Conservation (phyloP, 805 yeast genomes). For the Candida arabinofermentans region DNA sequence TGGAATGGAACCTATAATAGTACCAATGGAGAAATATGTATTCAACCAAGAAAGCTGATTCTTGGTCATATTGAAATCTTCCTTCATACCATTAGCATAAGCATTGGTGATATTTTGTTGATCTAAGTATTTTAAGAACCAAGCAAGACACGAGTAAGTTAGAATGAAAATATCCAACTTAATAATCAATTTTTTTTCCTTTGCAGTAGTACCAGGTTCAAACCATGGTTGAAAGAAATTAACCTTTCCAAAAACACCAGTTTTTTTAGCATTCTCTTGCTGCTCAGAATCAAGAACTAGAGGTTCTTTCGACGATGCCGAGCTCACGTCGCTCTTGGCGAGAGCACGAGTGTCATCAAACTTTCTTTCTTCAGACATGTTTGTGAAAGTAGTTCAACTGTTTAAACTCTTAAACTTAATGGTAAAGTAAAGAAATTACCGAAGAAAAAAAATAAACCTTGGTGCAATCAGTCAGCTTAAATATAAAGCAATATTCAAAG, state of each 20-base stretch:
- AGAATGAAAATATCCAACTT: slow-evolving; percentile 54
- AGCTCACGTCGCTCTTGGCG: background rate
- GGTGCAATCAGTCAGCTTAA: too few relatives aligned
- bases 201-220: slow-evolving; percentile 2
- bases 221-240: slow-evolving; percentile 4
- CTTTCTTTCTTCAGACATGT: background rate
- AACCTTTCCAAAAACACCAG: background rate
- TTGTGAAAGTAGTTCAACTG: too few relatives aligned
- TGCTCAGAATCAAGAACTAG: background rate
- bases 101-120: slow-evolving; percentile 58
- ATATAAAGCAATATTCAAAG: background rate
- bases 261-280: background rate
- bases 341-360: background rate
- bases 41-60: slow-evolving; percentile 42
- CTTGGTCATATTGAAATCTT: slow-evolving; percentile 37
- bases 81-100: slow-evolving; percentile 55
- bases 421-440: too few relatives aligned
- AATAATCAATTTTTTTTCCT: slow-evolving; percentile 34
- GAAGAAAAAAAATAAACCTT: too few relatives aligned
- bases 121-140: slow-evolving; percentile 66
- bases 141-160: slow-evolving; percentile 48
- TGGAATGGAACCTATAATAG: slow-evolving; percentile 45
- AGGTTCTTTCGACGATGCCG: background rate
- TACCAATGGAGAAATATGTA: slow-evolving; percentile 47
- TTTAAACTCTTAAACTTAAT: too few relatives aligned